A percentile compares a stretch with the other conserved stretches of the same genome.
These are phyloP conservation scores for Linanthus parryae DNA, from an alignment of 148 eudicot species.

Conservation along the genomic window DNA sequence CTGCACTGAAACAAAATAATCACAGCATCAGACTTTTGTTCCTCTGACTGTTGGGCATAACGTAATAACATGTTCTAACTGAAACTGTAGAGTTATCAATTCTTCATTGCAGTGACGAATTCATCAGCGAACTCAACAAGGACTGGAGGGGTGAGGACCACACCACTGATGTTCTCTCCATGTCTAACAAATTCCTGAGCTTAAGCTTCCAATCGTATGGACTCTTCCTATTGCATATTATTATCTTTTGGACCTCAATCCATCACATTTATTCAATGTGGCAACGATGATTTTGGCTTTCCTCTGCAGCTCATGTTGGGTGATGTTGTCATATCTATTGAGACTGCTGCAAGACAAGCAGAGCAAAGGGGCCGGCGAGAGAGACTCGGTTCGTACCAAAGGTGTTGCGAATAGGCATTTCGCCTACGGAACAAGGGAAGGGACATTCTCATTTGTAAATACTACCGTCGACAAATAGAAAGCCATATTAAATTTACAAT, in stretches of 20 bases:
- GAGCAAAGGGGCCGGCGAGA: slow-evolving; percentile 93
- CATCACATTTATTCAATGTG: slow-evolving; percentile 2
- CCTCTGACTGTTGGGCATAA: too few species aligned
- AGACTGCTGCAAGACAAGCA: slow-evolving; percentile 94
- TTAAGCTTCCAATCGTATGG: slow-evolving; percentile 73
- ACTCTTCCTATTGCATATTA: not conserved
- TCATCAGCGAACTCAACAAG: slow-evolving; percentile 73
- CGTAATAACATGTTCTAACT: too few species aligned
- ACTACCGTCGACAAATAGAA: too few species aligned
- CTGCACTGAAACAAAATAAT: too few species aligned
- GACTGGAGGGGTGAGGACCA: slow-evolving; percentile 96
- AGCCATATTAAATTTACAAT: too few species aligned
- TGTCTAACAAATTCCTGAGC: slow-evolving; percentile 94
- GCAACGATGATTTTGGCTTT: slow-evolving; percentile 13
- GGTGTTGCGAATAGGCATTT: too few species aligned
- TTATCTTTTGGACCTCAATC: not conserved
- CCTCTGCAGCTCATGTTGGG: slow-evolving; percentile 92
- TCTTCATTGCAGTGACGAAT: slow-evolving; percentile 84
- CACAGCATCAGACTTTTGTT: too few species aligned
- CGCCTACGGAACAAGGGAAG: too few species aligned
- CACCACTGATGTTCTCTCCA: slow-evolving; percentile 93
- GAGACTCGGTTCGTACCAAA: too few species aligned
- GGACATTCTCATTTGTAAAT: too few species aligned
- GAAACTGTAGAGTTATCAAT: slow-evolving; percentile 72
- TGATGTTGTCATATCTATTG: slow-evolving; percentile 87